Conservation (phyloP, 129 eudicot genomes). For the Ambrosia artemisiifolia region DNA sequence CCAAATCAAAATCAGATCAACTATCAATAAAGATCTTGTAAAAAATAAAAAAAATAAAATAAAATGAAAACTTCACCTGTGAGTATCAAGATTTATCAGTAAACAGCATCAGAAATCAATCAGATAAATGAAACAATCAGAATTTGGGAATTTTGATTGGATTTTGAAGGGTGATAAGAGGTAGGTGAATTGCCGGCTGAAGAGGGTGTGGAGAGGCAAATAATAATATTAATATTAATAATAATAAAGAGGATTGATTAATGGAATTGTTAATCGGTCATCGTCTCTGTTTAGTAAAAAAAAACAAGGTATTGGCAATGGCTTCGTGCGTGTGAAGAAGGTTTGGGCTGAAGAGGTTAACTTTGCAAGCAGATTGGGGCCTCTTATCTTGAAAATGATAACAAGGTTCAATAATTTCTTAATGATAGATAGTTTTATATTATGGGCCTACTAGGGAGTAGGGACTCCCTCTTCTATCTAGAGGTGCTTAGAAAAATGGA, state of each 20-base stretch:
- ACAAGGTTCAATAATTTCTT: slow-evolving; percentile 8
- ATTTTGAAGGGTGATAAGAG: slow-evolving; percentile 25
- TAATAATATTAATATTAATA: slow-evolving; percentile 3
- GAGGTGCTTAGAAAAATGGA: no score
- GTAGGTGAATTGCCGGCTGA: slow-evolving; percentile 43
- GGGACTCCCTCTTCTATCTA: neutral
- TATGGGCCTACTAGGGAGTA: slow-evolving; percentile 27
- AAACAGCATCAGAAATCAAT: neutral
- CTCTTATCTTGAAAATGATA: neutral
- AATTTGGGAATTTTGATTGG: neutral
- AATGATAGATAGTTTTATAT: slow-evolving; percentile 16
- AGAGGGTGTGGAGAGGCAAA: slow-evolving; percentile 38
- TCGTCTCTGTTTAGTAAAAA: slow-evolving; percentile 1
- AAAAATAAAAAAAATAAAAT: neutral
- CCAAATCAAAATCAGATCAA: slow-evolving; percentile 35
- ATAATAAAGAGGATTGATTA: slow-evolving; percentile 5
- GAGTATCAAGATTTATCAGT: slow-evolving; percentile 7
- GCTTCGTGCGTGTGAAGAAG: neutral
- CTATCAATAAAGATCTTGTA: slow-evolving; percentile 12
- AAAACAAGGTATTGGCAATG: no score
- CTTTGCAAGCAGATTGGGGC: neutral
- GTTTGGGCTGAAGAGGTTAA: slow-evolving; percentile 29
- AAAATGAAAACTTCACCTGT: slow-evolving; percentile 17
- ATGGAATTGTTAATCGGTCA: slow-evolving; percentile 18
- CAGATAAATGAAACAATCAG: slow-evolving; percentile 15